Evolutionary conservation across 257 asterid genomes (phyloP).

Genomic region (Striga asiatica): DNA sequence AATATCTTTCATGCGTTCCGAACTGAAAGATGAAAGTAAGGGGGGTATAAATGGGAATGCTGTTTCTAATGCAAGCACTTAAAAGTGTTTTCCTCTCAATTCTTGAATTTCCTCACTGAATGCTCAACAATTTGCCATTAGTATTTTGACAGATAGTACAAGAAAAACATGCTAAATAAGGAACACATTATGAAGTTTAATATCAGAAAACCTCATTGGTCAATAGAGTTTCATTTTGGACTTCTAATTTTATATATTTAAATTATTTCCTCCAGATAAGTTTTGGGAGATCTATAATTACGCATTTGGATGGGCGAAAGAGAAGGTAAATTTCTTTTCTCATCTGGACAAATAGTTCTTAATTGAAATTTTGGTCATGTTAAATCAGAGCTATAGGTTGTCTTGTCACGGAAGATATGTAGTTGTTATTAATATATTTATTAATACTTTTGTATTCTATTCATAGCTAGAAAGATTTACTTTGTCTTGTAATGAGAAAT

Average conservation of each 20-base stretch:
- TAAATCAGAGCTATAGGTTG: slow-evolving; percentile 8
- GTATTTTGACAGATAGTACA: no score
- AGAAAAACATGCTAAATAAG: no score
- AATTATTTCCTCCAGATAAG: slow-evolving; percentile 45
- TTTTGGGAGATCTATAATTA: slow-evolving; percentile 87
- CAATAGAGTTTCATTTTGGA: neutral
- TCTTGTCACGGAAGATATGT: neutral
- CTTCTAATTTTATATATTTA: neutral
- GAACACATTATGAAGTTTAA: no score
- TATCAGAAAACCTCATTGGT: neutral
- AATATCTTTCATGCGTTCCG: slow-evolving; percentile 86
- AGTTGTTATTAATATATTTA: neutral
- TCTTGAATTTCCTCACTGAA: neutral
- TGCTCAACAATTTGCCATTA: slow-evolving; percentile 8
- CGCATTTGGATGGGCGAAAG: slow-evolving; percentile 99
- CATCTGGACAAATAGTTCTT: neutral
- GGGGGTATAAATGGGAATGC: slow-evolving; percentile 25
- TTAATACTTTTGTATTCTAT: no score
- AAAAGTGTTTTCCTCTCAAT: slow-evolving; percentile 4
- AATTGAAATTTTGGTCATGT: slow-evolving; percentile 8
- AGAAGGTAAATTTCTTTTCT: slow-evolving; percentile 55
- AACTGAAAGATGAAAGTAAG: slow-evolving; percentile 96
- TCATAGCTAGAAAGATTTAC: no score
- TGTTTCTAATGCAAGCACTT: slow-evolving; percentile 2
- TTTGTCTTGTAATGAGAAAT: no score